Evolutionary conservation across 768 basidiomycete genomes (phyloP).

Genomic region (Boletus rubescentipes): DNA sequence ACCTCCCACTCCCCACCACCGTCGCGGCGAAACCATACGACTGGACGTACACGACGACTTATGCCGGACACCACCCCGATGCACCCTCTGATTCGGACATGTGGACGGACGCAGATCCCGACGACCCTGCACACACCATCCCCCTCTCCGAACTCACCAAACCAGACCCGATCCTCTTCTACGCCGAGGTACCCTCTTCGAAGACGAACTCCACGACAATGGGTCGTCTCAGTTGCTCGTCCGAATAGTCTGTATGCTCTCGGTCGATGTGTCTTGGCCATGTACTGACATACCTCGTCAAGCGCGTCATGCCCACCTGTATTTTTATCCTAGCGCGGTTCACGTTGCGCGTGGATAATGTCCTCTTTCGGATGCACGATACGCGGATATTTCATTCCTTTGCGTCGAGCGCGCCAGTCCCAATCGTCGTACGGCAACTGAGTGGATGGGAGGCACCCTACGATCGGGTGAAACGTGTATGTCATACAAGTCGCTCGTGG

Average conservation of each 20-base stretch:
- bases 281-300: constrained; percentile 1
- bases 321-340: constrained; percentile 89
- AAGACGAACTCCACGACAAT: constrained; percentile 97
- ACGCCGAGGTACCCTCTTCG: constrained; percentile 94
- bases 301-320: constrained; percentile 98
- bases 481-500: constrained; percentile 18
- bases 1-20: constrained; percentile 66
- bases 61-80: constrained; percentile 56
- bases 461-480: constrained; percentile 71
- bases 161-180: constrained; percentile 96
- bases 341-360: constrained; percentile 92
- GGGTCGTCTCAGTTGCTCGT: constrained; percentile 84
- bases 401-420: constrained; percentile 51
- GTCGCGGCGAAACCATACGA: constrained; percentile 86
- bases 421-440: constrained; percentile 71
- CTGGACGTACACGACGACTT: constrained; percentile 96
- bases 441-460: constrained; percentile 93
- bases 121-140: constrained; percentile 61
- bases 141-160: constrained; percentile 83
- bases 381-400: constrained; percentile 91
- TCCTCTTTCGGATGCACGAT: constrained; percentile 88
- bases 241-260: constrained; percentile 67
- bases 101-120: constrained; percentile 59
- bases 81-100: constrained; percentile 19
- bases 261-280: not conserved